phyloP scores from a whole-genome alignment of 106 monocot genomes.

The Triglochin maritima region DNA sequence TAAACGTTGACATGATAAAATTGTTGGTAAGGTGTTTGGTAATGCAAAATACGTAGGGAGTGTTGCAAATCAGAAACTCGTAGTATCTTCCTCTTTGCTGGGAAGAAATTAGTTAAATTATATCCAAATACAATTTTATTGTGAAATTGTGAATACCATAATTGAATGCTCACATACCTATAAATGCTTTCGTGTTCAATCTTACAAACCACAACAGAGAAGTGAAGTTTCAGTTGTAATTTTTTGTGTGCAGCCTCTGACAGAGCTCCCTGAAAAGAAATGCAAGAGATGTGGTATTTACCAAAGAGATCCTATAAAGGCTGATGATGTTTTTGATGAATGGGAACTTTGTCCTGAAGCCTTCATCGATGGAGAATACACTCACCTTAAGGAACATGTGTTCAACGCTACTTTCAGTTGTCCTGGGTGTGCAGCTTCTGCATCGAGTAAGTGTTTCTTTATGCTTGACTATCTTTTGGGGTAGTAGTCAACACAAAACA shows the following conservation, averaged over 20 bases:
- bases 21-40: no score
- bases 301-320: constrained; percentile 38
- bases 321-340: constrained; percentile 63
- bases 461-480: not conserved
- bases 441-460: constrained; percentile 28
- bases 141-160: no score
- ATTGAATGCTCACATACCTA: no score
- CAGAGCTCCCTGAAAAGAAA: constrained; percentile 72
- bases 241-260: constrained; percentile 57
- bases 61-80: no score
- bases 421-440: constrained; percentile 24
- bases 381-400: constrained; percentile 50
- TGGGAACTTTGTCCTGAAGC: constrained; percentile 88
- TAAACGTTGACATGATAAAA: no score
- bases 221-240: not conserved
- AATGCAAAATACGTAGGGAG: no score
- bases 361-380: constrained; percentile 56
- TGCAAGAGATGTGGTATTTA: constrained; percentile 94
- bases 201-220: no score
- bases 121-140: no score
- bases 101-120: no score
- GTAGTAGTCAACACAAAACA: no score
- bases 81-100: no score
- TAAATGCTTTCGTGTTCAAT: no score
- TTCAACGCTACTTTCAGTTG: constrained; percentile 94